Conservation (phyloP, 1,284 basidiomycete genomes). For the Butyriboletus appendiculatus region DNA sequence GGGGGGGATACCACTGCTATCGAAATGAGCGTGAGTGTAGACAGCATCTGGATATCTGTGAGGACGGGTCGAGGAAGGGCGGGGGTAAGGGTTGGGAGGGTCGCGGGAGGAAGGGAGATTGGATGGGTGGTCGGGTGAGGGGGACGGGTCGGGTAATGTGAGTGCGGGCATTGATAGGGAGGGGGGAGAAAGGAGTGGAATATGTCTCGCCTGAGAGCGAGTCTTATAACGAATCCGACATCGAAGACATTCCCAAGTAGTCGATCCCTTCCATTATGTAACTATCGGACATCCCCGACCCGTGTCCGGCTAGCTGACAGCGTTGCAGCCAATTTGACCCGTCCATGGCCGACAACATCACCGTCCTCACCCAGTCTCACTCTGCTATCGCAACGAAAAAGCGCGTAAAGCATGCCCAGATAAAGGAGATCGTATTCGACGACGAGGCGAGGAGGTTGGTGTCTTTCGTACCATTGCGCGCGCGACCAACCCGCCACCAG, state of each 20-base stretch:
- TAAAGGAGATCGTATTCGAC: conserved; percentile 76
- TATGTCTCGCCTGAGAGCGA: conserved; percentile 41
- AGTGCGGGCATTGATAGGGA: conserved; percentile 31
- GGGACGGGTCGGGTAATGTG: conserved; percentile 10
- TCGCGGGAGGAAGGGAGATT: conserved; percentile 6
- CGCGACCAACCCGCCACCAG: conserved; percentile 40
- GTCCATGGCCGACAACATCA: conserved; percentile 45
- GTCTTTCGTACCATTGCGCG: not conserved
- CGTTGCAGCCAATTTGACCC: not conserved
- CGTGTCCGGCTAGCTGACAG: conserved; percentile 10
- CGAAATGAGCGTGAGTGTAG: conserved; percentile 37
- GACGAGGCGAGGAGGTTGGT: conserved; percentile 69
- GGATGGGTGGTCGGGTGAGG: conserved; percentile 1
- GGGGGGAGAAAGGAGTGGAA: conserved; percentile 24
- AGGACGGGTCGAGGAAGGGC: conserved; percentile 14
- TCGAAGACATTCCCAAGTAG: conserved; percentile 35
- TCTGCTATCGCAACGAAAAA: conserved; percentile 62
- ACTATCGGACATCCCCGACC: conserved; percentile 24
- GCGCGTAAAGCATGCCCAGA: conserved; percentile 53
- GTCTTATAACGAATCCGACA: conserved; percentile 36
- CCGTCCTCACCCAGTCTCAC: conserved; percentile 61
- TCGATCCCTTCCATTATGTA: conserved; percentile 35
- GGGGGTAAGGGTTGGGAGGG: conserved; percentile 26
- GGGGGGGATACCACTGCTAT: conserved; percentile 9
- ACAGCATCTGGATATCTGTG: conserved; percentile 17